A percentile compares a stretch with the other conserved stretches of the same genome.
phyloP scores from a whole-genome alignment of 106 monocot species.

The Acanthochlamys bracteata region DNA sequence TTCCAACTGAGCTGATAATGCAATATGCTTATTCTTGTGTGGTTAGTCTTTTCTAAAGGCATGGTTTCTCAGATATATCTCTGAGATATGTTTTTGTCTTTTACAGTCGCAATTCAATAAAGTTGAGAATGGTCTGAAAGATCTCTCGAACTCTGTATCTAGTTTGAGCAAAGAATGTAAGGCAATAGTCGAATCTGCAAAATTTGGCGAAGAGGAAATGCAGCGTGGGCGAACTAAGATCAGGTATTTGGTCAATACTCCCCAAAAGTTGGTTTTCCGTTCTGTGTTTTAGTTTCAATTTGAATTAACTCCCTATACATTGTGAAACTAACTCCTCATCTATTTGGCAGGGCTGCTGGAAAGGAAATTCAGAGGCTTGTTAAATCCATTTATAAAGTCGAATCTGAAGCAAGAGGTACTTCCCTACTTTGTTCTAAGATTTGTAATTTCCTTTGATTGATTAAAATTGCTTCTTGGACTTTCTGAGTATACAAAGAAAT shows the following conservation, averaged over 20 bases:
- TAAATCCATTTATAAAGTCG: slow-evolving; percentile 26
- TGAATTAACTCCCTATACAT: too few relatives aligned
- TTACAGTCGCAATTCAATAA: slow-evolving; percentile 20
- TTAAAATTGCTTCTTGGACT: not conserved
- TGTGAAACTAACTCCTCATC: too few relatives aligned
- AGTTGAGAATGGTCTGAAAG: slow-evolving; percentile 25
- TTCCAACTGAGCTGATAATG: too few relatives aligned
- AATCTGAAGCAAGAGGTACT: slow-evolving; percentile 35
- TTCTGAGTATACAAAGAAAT: not conserved
- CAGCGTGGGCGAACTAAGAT: slow-evolving; percentile 25
- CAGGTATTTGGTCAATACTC: slow-evolving; percentile 15
- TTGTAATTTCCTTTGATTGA: not conserved
- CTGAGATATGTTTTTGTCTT: too few relatives aligned
- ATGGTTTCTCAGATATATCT: not conserved
- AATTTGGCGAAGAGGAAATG: slow-evolving; percentile 30
- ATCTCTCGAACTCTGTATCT: slow-evolving; percentile 20
- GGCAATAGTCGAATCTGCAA: slow-evolving; percentile 10
- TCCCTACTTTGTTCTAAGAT: not conserved
- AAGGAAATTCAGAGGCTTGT: slow-evolving; percentile 37
- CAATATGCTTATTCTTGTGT: too few relatives aligned
- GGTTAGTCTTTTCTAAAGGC: too few relatives aligned
- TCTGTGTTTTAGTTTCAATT: too few relatives aligned
- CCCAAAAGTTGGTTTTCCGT: not conserved
- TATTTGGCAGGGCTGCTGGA: slow-evolving; percentile 27
- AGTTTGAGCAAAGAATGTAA: slow-evolving; percentile 23